Evolutionary conservation across 2,329 filamentous ascomycete species (phyloP).

Genomic region (Dactylellina drechsleri): DNA sequence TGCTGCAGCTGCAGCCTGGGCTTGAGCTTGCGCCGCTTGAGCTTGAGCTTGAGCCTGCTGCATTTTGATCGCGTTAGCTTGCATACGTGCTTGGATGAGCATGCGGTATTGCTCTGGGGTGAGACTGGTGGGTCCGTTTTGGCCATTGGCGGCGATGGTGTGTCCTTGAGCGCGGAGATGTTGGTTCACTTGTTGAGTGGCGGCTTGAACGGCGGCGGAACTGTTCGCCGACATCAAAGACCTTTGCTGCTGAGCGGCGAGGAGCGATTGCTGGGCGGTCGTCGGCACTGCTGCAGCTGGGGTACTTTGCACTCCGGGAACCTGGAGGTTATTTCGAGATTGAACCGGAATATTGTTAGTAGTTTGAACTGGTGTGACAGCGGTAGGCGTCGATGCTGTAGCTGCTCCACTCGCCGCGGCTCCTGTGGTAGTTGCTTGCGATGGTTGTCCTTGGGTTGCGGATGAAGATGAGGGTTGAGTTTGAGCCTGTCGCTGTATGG

Average conservation of each 20-base stretch:
- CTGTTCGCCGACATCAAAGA: conserved; percentile 26
- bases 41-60: conserved; percentile 38
- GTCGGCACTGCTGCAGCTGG: conserved; percentile 39
- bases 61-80: conserved; percentile 41
- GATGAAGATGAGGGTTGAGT: conserved; percentile 1
- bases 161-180: conserved; percentile 44
- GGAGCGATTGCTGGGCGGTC: conserved; percentile 48
- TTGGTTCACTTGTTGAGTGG: conserved; percentile 50
- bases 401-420: neutral
- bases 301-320: conserved; percentile 29
- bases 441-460: conserved; percentile 5
- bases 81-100: conserved; percentile 49
- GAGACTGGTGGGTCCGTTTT: conserved; percentile 48
- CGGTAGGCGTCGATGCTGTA: conserved; percentile 4
- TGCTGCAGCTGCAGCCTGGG: conserved; percentile 19
- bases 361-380: neutral
- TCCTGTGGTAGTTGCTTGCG: conserved; percentile 3
- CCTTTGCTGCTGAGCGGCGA: conserved; percentile 44
- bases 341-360: conserved; percentile 37
- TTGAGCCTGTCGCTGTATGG: conserved; percentile 34
- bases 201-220: conserved; percentile 39
- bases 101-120: conserved; percentile 50
- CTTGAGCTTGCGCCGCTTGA: conserved; percentile 19
- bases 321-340: conserved; percentile 46
- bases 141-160: conserved; percentile 37